Percentiles rank a stretch among this genome's conserved stretches.
These are phyloP conservation scores for Exophiala sp. DNA, from an alignment of 2,329 filamentous ascomycete genomes.

Conservation along the genomic window DNA sequence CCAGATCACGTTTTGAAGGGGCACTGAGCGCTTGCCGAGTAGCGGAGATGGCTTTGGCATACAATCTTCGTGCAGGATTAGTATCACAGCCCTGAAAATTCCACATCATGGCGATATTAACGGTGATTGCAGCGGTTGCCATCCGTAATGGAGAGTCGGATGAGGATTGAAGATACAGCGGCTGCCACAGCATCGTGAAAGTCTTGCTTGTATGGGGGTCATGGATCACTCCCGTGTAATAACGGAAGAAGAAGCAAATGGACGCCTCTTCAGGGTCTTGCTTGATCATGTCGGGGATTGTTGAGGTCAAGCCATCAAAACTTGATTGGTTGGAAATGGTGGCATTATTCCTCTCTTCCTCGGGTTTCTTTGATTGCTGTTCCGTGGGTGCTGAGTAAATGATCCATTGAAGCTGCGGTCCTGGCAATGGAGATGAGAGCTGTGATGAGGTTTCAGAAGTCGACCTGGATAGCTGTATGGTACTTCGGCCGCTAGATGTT, in stretches of 20 bases:
- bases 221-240: conserved; percentile 19
- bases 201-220: conserved; percentile 16
- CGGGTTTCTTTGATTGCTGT: not conserved
- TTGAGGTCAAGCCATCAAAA: not conserved
- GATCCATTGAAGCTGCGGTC: conserved; percentile 19
- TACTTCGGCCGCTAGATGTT: conserved; percentile 7
- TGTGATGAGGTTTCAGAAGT: not conserved
- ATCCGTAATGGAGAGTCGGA: conserved; percentile 22
- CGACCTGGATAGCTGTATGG: conserved; percentile 1
- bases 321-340: not conserved
- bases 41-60: conserved; percentile 23
- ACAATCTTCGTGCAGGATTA: conserved; percentile 17
- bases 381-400: conserved; percentile 12
- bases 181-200: conserved; percentile 25
- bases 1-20: conserved; percentile 15
- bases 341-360: not conserved
- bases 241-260: conserved; percentile 27
- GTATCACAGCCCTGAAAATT: conserved; percentile 20
- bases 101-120: conserved; percentile 29
- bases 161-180: conserved; percentile 20
- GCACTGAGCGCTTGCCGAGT: conserved; percentile 21
- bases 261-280: conserved; percentile 21
- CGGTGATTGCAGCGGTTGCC: conserved; percentile 26
- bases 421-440: not conserved
- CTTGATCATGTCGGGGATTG: conserved; percentile 17